Evolutionary conservation across 257 asterid species (phyloP), one percentile per base, ranked within the genome.

Genomic region (Gynochthodes officinalis): DNA sequence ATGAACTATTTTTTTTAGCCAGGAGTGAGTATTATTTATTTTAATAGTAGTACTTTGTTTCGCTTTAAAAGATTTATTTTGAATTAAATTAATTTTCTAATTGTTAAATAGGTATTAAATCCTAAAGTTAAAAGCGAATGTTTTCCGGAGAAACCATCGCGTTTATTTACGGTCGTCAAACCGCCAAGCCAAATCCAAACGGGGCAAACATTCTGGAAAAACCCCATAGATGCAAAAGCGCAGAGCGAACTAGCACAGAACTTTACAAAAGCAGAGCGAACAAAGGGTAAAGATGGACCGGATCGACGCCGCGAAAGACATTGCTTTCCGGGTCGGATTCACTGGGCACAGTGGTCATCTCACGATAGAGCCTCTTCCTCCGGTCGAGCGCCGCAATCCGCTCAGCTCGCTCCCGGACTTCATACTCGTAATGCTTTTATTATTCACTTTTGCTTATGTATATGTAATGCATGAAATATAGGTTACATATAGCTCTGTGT

Each of bases 271-370:
- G 62, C 35, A 27, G 27, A 21, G n/a, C n/a, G n/a, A n/a, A n/a
- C n/a, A n/a, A 25, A 27, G 49, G 49, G 49, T 46, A 28, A 67
- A 68, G 46, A 87, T 85, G 92, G 85, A 93, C 70, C 86, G 90
- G 67, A 85, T 93, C 64, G 88, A 80, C 32, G 90, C 87, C 1
- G 77, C 87, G 23, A 84, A 84, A 76, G 97, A 85, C 40, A 72
- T 89, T 2, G 75, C 94, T 35, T 91, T 89, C 84, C 86, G 96
- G 81, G 86, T 93, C 73, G 95, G 95, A 67, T 93, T 93, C 80
- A 86, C 96, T 16, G 98, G 98, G 46, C 90, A 91, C 82, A 82
- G 94, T 61, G 98, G 97, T 59, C 98, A 93, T 67, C 92, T 91
- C 70, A 73, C 80, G 12, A 66, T 93, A 71, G 96, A 93, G 76